A percentile compares a stretch with the other conserved stretches of the same genome.
These are phyloP conservation scores for Meira nashicola DNA, from an alignment of 1,284 basidiomycete genomes.

Conservation along the genomic window DNA sequence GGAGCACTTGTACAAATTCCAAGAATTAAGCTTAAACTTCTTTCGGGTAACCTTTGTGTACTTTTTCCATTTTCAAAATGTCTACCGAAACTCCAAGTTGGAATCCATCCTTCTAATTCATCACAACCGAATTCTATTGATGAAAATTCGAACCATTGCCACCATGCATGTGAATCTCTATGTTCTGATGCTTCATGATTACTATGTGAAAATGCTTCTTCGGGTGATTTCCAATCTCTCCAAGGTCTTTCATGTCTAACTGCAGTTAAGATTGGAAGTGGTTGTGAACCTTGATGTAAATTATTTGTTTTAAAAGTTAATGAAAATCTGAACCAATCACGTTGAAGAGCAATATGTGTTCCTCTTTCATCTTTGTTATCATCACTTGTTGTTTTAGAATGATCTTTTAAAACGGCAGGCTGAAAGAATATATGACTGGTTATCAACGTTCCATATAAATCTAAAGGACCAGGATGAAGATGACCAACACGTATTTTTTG, in stretches of 20 bases:
- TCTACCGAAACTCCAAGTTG: conserved; percentile 51
- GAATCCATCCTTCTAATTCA: conserved; percentile 51
- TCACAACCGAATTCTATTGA: conserved; percentile 50
- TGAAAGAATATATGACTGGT: conserved; percentile 10
- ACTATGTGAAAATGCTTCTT: conserved; percentile 1
- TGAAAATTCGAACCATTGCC: conserved; percentile 52
- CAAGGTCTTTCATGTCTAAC: conserved; percentile 24
- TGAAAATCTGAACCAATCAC: conserved; percentile 45
- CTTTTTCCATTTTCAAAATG: conserved; percentile 36
- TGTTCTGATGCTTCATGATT: background rate
- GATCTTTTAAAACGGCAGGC: background rate
- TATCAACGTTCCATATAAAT: conserved; percentile 7
- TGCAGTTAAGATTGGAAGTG: conserved; percentile 45
- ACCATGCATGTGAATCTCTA: conserved; percentile 10
- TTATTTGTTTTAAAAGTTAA: conserved; percentile 37
- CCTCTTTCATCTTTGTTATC: background rate
- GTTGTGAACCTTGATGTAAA: conserved; percentile 23
- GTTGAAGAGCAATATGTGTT: conserved; percentile 16
- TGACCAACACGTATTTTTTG: conserved; percentile 22
- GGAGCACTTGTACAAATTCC: conserved; percentile 52
- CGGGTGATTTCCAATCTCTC: conserved; percentile 10
- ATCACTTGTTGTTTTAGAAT: background rate
- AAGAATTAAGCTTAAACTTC: conserved; percentile 40
- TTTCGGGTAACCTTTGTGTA: conserved; percentile 25
- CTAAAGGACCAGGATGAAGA: conserved; percentile 8